Percentiles rank a stretch among this genome's conserved stretches.
Conservation (phyloP, 192 early-diverging fungal genomes). For the Entomortierella beljakovae region DNA sequence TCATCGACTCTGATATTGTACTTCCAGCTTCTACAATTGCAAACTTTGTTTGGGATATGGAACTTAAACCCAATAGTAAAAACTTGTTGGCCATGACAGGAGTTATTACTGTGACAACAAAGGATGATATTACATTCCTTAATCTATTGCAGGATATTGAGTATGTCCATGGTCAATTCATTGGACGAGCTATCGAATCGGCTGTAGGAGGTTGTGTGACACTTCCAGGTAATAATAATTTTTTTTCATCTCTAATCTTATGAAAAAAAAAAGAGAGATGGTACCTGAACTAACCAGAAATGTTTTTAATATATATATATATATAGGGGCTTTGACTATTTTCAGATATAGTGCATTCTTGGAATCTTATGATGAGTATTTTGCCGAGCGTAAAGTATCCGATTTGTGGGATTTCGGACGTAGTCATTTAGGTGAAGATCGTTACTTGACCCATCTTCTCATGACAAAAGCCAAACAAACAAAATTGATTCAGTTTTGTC, state of each 20-base stretch:
- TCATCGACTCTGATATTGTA: slow-evolving; percentile 64
- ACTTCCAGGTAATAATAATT: slow-evolving; percentile 40
- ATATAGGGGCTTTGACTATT: slow-evolving; percentile 23
- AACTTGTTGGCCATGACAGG: slow-evolving; percentile 20
- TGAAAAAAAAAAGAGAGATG: no score
- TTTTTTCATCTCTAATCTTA: no score
- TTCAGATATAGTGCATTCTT: slow-evolving; percentile 27
- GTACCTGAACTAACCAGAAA: no score
- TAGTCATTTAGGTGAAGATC: slow-evolving; percentile 61
- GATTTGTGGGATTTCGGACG: slow-evolving; percentile 55
- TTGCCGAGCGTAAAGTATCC: slow-evolving; percentile 45
- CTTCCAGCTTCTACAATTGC: slow-evolving; percentile 39
- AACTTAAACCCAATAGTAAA: slow-evolving; percentile 12
- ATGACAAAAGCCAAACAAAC: slow-evolving; percentile 44
- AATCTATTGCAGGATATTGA: slow-evolving; percentile 60
- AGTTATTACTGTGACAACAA: slow-evolving; percentile 28
- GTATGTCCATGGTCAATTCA: slow-evolving; percentile 57
- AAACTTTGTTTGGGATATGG: slow-evolving; percentile 52
- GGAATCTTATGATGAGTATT: slow-evolving; percentile 58
- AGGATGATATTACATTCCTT: slow-evolving; percentile 35
- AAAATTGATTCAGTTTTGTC: slow-evolving; percentile 53
- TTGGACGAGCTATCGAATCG: slow-evolving; percentile 53
- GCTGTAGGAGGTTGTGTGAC: slow-evolving; percentile 52
- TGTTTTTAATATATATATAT: no score
- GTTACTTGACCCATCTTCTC: slow-evolving; percentile 63